These are phyloP conservation scores for Umbelopsis sp. DNA, from an alignment of 371 early-diverging fungal genomes.

Conservation along the genomic window DNA sequence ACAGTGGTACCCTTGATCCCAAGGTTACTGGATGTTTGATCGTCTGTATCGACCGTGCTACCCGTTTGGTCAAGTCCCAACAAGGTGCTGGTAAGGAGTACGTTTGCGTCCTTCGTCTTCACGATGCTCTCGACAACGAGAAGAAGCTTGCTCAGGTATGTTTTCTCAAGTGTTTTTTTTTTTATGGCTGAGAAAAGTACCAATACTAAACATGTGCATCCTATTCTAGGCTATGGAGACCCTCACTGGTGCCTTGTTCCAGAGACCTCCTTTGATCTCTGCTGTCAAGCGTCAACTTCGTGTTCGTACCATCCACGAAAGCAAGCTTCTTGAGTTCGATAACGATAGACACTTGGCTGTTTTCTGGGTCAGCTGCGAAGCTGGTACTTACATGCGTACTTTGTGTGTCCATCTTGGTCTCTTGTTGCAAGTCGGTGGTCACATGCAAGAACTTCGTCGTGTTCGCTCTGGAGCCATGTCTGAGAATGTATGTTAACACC, in stretches of 20 bases:
- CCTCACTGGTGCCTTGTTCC: conserved; percentile 98
- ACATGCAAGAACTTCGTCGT: conserved; percentile 99
- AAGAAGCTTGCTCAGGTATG: conserved; percentile 74
- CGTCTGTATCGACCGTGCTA: conserved; percentile 99
- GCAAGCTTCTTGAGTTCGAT: conserved; percentile 96
- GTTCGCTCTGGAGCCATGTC: conserved; percentile 94
- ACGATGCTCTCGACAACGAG: conserved; percentile 89
- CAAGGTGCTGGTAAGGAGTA: conserved; percentile 99
- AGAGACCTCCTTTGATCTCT: conserved; percentile 99
- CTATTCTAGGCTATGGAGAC: conserved; percentile 76
- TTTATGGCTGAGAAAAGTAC: no score
- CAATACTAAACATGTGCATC: no score
- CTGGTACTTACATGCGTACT: conserved; percentile 99
- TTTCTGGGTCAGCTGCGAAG: conserved; percentile 99
- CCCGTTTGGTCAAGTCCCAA: conserved; percentile 99
- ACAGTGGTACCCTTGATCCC: conserved; percentile 99
- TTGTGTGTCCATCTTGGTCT: conserved; percentile 99
- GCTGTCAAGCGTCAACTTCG: conserved; percentile 99
- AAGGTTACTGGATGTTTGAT: conserved; percentile 99
- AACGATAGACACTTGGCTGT: conserved; percentile 95
- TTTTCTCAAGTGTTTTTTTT: no score
- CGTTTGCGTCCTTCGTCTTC: conserved; percentile 96
- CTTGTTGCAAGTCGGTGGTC: conserved; percentile 96
- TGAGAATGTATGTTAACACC: conserved; percentile 70
- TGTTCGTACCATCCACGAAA: conserved; percentile 98